Conservation (phyloP, 495 filamentous ascomycete genomes). For the Haplographium delicatum region DNA sequence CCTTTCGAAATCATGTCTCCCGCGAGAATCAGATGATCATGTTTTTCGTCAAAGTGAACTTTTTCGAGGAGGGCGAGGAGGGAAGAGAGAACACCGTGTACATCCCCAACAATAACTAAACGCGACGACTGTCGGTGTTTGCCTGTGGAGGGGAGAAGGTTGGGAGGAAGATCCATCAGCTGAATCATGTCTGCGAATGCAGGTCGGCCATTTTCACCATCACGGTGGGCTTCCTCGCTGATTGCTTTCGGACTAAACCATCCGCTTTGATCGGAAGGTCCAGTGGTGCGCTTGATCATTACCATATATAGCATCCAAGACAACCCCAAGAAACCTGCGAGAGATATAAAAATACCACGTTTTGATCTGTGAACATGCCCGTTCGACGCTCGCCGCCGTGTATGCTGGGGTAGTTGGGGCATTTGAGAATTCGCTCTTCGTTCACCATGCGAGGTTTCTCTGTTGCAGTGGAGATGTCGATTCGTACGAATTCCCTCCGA, state of each 20-base stretch:
- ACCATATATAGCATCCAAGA: slow-evolving; percentile 6
- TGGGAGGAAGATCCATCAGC: slow-evolving; percentile 29
- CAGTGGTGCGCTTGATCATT: not conserved
- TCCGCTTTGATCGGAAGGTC: not conserved
- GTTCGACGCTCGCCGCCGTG: not conserved
- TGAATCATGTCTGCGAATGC: slow-evolving; percentile 28
- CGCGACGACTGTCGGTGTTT: slow-evolving; percentile 17
- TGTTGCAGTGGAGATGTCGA: too few species aligned
- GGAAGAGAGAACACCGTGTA: slow-evolving; percentile 75
- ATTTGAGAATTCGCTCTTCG: too few species aligned
- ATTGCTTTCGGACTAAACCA: not conserved
- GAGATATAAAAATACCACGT: not conserved
- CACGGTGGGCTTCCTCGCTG: not conserved
- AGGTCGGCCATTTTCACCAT: slow-evolving; percentile 26
- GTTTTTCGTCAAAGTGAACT: slow-evolving; percentile 50
- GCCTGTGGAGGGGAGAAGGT: slow-evolving; percentile 29
- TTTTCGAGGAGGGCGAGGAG: slow-evolving; percentile 63
- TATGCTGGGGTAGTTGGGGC: not conserved
- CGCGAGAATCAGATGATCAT: slow-evolving; percentile 75
- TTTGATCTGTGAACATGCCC: not conserved
- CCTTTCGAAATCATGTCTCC: slow-evolving; percentile 89
- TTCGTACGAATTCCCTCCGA: too few species aligned
- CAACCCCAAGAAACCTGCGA: not conserved
- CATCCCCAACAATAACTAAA: slow-evolving; percentile 79
- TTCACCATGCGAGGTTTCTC: too few species aligned